Conservation (phyloP, 2,329 filamentous ascomycete genomes). For the Diplodia seriata region DNA sequence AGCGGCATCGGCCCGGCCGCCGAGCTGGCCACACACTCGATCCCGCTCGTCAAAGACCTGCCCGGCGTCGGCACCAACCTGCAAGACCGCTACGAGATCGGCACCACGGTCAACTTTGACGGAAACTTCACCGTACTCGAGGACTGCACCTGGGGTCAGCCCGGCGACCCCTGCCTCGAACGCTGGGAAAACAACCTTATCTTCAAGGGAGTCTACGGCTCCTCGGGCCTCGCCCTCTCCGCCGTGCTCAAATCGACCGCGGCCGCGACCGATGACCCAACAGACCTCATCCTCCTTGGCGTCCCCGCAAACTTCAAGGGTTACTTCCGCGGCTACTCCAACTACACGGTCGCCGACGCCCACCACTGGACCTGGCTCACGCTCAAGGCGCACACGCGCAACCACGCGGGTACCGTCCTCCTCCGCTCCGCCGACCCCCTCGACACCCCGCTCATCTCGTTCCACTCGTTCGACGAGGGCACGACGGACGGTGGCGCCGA, state of each 20-base stretch:
- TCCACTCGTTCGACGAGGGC: constrained; percentile 54
- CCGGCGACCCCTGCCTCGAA: constrained; percentile 53
- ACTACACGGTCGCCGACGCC: constrained; percentile 51
- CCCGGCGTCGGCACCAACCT: constrained; percentile 70
- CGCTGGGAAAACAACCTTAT: constrained; percentile 48
- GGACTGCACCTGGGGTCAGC: constrained; percentile 48
- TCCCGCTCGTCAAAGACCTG: constrained; percentile 62
- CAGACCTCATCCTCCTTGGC: constrained; percentile 63
- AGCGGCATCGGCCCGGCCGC: constrained; percentile 66
- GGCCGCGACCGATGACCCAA: constrained; percentile 52
- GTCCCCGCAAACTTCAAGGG: constrained; percentile 62
- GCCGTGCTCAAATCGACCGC: constrained; percentile 48
- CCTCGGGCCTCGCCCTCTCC: constrained; percentile 62
- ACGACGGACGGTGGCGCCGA: constrained; percentile 44
- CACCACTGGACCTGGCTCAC: constrained; percentile 58
- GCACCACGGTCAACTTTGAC: constrained; percentile 55
- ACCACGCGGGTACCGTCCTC: constrained; percentile 66
- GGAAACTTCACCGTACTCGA: constrained; percentile 47
- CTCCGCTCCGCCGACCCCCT: constrained; percentile 68
- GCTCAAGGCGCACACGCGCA: constrained; percentile 69
- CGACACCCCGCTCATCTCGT: constrained; percentile 65
- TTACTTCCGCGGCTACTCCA: constrained; percentile 63
- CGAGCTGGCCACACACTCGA: constrained; percentile 61
- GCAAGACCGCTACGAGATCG: constrained; percentile 65
- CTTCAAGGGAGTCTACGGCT: constrained; percentile 50